These are phyloP conservation scores for Ustilago vetiveriae DNA, from an alignment of 1,284 basidiomycete genomes.

Conservation along the genomic window DNA sequence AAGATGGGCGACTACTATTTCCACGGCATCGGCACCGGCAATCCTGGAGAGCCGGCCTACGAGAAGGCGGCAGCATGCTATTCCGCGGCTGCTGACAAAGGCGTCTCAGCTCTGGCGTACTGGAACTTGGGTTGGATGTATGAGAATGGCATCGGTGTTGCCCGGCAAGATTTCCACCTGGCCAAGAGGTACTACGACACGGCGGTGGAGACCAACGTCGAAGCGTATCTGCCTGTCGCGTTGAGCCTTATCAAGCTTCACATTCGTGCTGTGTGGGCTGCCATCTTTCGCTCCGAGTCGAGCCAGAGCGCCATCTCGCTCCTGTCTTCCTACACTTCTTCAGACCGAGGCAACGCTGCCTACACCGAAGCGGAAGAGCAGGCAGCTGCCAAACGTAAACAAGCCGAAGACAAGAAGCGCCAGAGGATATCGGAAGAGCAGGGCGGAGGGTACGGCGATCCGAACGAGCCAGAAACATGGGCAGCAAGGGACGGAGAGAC, in stretches of 20 bases:
- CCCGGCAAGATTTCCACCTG: conserved; percentile 83
- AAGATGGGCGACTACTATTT: conserved; percentile 93
- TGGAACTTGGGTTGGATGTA: conserved; percentile 99
- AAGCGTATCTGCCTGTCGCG: conserved; percentile 86
- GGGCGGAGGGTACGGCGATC: conserved; percentile 47
- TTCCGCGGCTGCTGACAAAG: conserved; percentile 86
- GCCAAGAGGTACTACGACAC: conserved; percentile 96
- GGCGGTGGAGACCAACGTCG: conserved; percentile 83
- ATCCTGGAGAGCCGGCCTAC: conserved; percentile 73
- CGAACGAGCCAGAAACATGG: conserved; percentile 53
- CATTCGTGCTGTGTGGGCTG: conserved; percentile 79
- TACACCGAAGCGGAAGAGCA: conserved; percentile 59
- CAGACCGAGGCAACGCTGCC: conserved; percentile 24
- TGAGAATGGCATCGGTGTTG: conserved; percentile 91
- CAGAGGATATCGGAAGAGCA: conserved; percentile 17
- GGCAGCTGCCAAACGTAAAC: conserved; percentile 19
- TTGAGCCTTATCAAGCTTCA: conserved; percentile 86
- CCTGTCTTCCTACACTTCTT: conserved; percentile 39
- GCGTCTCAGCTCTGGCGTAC: conserved; percentile 89
- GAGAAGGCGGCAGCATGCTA: conserved; percentile 93
- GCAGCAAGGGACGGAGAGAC: conserved; percentile 29
- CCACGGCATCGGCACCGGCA: conserved; percentile 68
- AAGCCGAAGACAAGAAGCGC: conserved; percentile 26
- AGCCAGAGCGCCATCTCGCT: conserved; percentile 54
- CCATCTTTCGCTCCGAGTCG: conserved; percentile 46